Percentiles rank a stretch among this genome's conserved stretches.
phyloP scores from a whole-genome alignment of 305 asterid genomes.

The Euphrasia arctica region DNA sequence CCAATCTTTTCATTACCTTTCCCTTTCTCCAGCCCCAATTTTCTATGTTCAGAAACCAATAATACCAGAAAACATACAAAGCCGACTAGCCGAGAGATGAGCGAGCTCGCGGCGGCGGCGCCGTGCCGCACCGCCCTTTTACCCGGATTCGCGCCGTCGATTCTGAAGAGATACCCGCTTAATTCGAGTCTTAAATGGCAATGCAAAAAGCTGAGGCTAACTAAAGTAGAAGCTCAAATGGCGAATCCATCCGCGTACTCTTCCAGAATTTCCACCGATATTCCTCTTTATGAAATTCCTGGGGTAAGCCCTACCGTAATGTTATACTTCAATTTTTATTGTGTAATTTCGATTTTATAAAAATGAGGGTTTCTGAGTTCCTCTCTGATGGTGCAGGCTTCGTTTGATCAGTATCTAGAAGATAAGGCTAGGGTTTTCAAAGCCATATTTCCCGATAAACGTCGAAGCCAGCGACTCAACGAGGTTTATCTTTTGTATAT shows the following conservation, averaged over 20 bases:
- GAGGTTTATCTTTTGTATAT: conserved; percentile 43
- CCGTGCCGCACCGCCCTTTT: conserved; percentile 36
- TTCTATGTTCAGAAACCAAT: conserved; percentile 1
- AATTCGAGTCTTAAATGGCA: conserved; percentile 28
- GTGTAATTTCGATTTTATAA: conserved; percentile 1
- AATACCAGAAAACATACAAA: not conserved
- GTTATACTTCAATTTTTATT: not conserved
- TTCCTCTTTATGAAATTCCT: conserved; percentile 66
- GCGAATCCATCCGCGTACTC: conserved; percentile 62
- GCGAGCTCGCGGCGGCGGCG: conserved; percentile 34
- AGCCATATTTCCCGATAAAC: conserved; percentile 90
- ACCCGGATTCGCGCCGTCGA: conserved; percentile 28
- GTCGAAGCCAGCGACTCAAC: conserved; percentile 72
- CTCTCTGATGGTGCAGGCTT: conserved; percentile 49
- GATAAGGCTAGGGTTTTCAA: conserved; percentile 77
- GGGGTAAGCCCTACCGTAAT: conserved; percentile 43
- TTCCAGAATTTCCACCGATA: conserved; percentile 66
- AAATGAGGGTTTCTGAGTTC: conserved; percentile 15
- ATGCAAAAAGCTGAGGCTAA: conserved; percentile 24
- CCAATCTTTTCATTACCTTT: not conserved
- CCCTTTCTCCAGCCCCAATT: conserved; percentile 11
- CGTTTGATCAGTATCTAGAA: conserved; percentile 83
- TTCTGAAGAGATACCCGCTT: conserved; percentile 27
- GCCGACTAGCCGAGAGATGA: conserved; percentile 22
- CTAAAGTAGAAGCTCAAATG: conserved; percentile 37